Base-by-base conservation (phyloP, 176 grass and related monocot species). In the Oropetium thomaeum region DNA sequence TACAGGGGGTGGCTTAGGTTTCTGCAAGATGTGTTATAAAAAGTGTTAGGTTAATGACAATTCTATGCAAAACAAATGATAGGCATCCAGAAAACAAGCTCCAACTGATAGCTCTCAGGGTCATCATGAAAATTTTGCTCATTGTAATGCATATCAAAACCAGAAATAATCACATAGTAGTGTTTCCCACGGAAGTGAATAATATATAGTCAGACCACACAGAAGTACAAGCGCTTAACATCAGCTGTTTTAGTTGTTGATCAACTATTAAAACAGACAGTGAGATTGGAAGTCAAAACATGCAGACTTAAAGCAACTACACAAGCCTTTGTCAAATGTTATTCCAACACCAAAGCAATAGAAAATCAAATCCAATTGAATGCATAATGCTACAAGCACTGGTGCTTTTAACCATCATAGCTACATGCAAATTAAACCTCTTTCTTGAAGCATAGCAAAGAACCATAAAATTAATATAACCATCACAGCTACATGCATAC, bases 1-100 rank as follows among this genome's bases (percentile, higher is more conserved):
- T 41, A 74, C 67, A 81, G 82, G 79, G 1, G 26, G 71, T 27
- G 85, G 83, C 71, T 91, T 89, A 53, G 85, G 86, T 89, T 82
- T 90, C 92, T 96, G 77, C 63, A 86, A 54, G 2, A 74, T 61
- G 16, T 49, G 5, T 47, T 17, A 13, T 12, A 32, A 65, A 12
- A 20, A 58, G 38, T 47, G 14, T 47, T 70, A 4, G 65, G 74
- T 82, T 62, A 82, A 40, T 74, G 28, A 43, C 15, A 53, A 51
- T 52, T 49, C 25, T 53, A 66, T 41, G 72, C 58, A 20, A 82
- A 26, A 29, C 41, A 13, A 52, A 52, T 52, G 20, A 34, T 48
- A 16, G 7, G 26, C 19, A 76, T 62, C 43, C 20, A 51, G 4
- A 53, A 40, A 78, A 32, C 16, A 30, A 44, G 8, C 55, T 63